Percentiles rank a stretch among this genome's conserved stretches.
Evolutionary conservation across 306 rosid species (phyloP).

Genomic region (Cucumis melo): DNA sequence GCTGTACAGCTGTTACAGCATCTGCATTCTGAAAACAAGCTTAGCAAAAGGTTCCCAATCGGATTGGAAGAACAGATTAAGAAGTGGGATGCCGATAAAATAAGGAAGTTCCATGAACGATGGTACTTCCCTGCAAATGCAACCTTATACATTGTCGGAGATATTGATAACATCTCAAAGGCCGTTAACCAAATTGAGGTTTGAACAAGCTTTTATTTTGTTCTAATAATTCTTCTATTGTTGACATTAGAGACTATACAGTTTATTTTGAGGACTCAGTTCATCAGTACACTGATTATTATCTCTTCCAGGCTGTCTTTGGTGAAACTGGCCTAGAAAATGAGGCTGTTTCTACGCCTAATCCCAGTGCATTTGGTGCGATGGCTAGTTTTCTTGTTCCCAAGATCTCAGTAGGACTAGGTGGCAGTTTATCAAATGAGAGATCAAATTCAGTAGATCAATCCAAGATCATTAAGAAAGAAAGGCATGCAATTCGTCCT

Average conservation of each 20-base stretch:
- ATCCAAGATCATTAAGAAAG: constrained; percentile 51
- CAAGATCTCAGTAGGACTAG: constrained; percentile 71
- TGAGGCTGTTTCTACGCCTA: constrained; percentile 49
- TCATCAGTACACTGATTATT: constrained; percentile 13
- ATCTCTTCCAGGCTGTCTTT: constrained; percentile 63
- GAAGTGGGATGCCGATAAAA: constrained; percentile 96
- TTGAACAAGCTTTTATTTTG: constrained; percentile 14
- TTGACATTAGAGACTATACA: constrained; percentile 5
- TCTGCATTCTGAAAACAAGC: constrained; percentile 97
- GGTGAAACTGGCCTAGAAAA: constrained; percentile 60
- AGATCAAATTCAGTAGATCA: constrained; percentile 55
- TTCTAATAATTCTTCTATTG: constrained; percentile 6
- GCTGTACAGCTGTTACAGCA: constrained; percentile 74
- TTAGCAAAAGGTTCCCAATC: constrained; percentile 96
- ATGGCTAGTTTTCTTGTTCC: constrained; percentile 98
- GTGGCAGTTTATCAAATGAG: constrained; percentile 59
- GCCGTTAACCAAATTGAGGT: constrained; percentile 80
- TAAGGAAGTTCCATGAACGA: constrained; percentile 95
- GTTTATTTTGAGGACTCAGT: constrained; percentile 11
- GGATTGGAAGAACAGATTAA: constrained; percentile 97
- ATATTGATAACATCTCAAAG: constrained; percentile 68
- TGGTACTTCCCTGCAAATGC: constrained; percentile 99
- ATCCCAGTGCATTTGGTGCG: constrained; percentile 86
- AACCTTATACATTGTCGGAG: constrained; percentile 93
- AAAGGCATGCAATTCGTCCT: constrained; percentile 82